These are phyloP conservation scores for Flagelloscypha sp. DNA, from an alignment of 768 basidiomycete genomes.

Conservation along the genomic window DNA sequence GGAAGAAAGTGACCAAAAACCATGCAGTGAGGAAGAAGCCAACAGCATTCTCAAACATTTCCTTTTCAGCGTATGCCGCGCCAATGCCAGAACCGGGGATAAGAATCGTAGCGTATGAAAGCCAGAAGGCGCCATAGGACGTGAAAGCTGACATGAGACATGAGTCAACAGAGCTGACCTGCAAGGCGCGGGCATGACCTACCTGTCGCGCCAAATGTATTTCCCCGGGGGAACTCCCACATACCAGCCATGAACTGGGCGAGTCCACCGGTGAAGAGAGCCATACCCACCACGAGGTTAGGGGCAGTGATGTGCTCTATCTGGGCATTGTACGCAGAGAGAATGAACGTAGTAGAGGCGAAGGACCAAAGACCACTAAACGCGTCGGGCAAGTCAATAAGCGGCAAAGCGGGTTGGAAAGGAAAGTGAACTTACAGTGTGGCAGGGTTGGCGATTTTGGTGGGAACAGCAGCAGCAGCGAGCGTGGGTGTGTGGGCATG, in stretches of 20 bases:
- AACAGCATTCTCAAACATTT: constrained; percentile 33
- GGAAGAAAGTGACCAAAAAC: constrained; percentile 40
- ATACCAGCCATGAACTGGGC: constrained; percentile 83
- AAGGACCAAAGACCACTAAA: constrained; percentile 72
- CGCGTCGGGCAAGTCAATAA: constrained; percentile 4
- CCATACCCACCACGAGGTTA: constrained; percentile 82
- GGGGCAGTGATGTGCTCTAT: constrained; percentile 45
- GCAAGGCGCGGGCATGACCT: too few relatives aligned
- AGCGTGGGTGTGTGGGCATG: constrained; percentile 15
- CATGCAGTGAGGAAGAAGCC: constrained; percentile 45
- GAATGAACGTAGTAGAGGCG: constrained; percentile 74
- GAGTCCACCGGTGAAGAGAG: constrained; percentile 75
- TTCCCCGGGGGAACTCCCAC: constrained; percentile 74
- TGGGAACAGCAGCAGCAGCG: constrained; percentile 18
- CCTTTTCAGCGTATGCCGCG: constrained; percentile 34
- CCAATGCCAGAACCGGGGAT: constrained; percentile 56
- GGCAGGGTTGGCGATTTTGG: constrained; percentile 51
- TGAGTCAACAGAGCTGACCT: too few relatives aligned
- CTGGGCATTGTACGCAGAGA: constrained; percentile 64
- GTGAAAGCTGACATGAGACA: constrained; percentile 45
- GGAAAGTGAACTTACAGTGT: constrained; percentile 33
- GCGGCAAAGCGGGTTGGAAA: constrained; percentile 2
- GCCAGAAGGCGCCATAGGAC: constrained; percentile 73
- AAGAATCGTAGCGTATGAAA: constrained; percentile 64
- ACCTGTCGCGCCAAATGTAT: constrained; percentile 69